Percentiles rank a stretch among this genome's conserved stretches.
Evolutionary conservation across 257 asterid genomes (phyloP).

Genomic region (Capsicum baccatum): DNA sequence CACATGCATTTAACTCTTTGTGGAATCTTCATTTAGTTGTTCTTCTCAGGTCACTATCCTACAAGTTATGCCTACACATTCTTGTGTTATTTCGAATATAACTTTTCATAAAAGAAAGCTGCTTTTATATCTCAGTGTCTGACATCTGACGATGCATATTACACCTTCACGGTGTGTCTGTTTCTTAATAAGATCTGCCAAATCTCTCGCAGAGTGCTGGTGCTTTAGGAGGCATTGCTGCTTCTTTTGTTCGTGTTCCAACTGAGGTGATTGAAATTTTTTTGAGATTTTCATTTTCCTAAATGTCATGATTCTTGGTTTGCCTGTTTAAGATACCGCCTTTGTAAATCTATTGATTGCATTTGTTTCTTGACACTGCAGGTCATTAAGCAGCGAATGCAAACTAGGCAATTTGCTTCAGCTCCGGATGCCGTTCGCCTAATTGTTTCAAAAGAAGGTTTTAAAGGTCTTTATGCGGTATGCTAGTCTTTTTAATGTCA

Average conservation of each 20-base stretch:
- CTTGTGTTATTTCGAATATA: neutral
- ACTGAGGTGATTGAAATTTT: slow-evolving; percentile 65
- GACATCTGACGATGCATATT: slow-evolving; percentile 21
- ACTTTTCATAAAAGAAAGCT: neutral
- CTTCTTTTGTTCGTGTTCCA: slow-evolving; percentile 95
- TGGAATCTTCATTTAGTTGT: neutral
- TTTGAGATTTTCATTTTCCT: slow-evolving; percentile 9
- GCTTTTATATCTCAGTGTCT: neutral
- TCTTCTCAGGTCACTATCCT: neutral
- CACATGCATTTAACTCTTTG: neutral
- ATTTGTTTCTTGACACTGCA: slow-evolving; percentile 45
- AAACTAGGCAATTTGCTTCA: slow-evolving; percentile 89
- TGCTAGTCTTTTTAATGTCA: slow-evolving; percentile 24
- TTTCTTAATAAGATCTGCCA: neutral
- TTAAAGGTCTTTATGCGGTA: slow-evolving; percentile 97
- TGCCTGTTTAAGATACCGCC: neutral
- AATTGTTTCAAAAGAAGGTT: slow-evolving; percentile 82
- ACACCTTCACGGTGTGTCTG: neutral
- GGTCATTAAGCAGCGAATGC: slow-evolving; percentile 99
- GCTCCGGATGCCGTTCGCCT: slow-evolving; percentile 89
- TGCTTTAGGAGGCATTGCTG: slow-evolving; percentile 94
- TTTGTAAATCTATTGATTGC: slow-evolving; percentile 2
- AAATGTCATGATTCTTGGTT: slow-evolving; percentile 9
- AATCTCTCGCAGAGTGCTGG: slow-evolving; percentile 74
- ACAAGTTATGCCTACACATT: neutral